These are phyloP conservation scores for Colletotrichum abscissum DNA, from an alignment of 2,329 filamentous ascomycete species.

Conservation along the genomic window DNA sequence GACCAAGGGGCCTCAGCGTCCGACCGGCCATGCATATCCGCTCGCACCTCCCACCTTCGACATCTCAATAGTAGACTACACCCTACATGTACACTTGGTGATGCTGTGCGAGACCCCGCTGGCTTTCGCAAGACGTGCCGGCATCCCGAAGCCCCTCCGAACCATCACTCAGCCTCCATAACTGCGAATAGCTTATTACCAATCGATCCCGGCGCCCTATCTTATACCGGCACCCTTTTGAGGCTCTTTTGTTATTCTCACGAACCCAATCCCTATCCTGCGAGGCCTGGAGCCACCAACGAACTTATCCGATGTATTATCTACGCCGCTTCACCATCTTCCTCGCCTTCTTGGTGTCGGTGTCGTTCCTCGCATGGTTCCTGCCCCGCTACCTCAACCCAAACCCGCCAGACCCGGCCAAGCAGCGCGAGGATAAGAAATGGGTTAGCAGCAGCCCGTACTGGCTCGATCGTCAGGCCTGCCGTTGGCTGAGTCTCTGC, in stretches of 20 bases:
- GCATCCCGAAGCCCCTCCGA: constrained; percentile 32
- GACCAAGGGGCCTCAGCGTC: constrained; percentile 32
- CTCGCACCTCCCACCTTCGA: constrained; percentile 17
- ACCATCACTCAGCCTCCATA: constrained; percentile 32
- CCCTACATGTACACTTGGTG: constrained; percentile 8
- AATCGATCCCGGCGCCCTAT: constrained; percentile 4
- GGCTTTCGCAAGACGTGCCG: constrained; percentile 29
- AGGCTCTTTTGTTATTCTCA: not conserved
- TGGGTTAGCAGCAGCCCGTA: constrained; percentile 80
- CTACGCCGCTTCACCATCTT: constrained; percentile 57
- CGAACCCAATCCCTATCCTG: not conserved
- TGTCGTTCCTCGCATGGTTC: constrained; percentile 61
- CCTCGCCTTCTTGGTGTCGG: constrained; percentile 50
- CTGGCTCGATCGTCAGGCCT: constrained; percentile 81
- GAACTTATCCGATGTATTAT: constrained; percentile 53
- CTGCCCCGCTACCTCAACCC: constrained; percentile 71
- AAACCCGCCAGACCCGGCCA: constrained; percentile 69
- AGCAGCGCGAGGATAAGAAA: constrained; percentile 69
- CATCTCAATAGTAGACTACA: not conserved
- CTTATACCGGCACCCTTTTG: not conserved
- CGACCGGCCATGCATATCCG: constrained; percentile 25
- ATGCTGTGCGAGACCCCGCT: constrained; percentile 31
- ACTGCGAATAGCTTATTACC: not conserved
- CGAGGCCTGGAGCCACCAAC: constrained; percentile 29
- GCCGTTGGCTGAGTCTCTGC: constrained; percentile 83